These are phyloP conservation scores for Tarenaya hassleriana DNA, from an alignment of 345 rosid species.

Conservation along the genomic window DNA sequence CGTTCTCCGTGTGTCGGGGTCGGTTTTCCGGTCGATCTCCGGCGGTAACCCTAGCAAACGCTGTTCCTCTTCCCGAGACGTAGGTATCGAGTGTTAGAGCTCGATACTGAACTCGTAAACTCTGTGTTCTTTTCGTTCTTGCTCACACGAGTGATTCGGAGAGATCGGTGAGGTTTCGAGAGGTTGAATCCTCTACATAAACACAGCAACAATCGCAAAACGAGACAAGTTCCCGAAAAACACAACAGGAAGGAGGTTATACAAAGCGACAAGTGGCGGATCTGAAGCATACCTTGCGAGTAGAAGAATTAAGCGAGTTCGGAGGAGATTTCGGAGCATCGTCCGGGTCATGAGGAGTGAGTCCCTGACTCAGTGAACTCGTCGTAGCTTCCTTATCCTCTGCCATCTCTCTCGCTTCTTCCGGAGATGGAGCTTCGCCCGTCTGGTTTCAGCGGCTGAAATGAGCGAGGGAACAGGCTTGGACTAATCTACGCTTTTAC, in stretches of 20 bases:
- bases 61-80: no score
- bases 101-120: no score
- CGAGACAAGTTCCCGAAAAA: neutral
- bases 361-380: constrained; percentile 50
- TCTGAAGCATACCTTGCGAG: constrained; percentile 51
- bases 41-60: no score
- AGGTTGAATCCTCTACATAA: no score
- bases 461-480: neutral
- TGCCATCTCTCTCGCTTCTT: constrained; percentile 24
- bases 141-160: no score
- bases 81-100: no score
- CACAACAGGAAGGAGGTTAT: neutral
- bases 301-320: constrained; percentile 62
- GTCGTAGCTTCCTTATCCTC: constrained; percentile 48
- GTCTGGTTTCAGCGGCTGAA: neutral
- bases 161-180: no score
- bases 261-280: neutral
- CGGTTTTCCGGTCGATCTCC: no score
- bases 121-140: no score
- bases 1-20: no score
- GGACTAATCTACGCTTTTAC: constrained; percentile 13
- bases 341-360: constrained; percentile 47
- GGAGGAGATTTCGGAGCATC: constrained; percentile 59
- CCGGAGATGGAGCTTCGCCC: neutral
- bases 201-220: neutral